Base-by-base conservation (phyloP, 768 basidiomycete species). In the Pulveroboletus sp. region DNA sequence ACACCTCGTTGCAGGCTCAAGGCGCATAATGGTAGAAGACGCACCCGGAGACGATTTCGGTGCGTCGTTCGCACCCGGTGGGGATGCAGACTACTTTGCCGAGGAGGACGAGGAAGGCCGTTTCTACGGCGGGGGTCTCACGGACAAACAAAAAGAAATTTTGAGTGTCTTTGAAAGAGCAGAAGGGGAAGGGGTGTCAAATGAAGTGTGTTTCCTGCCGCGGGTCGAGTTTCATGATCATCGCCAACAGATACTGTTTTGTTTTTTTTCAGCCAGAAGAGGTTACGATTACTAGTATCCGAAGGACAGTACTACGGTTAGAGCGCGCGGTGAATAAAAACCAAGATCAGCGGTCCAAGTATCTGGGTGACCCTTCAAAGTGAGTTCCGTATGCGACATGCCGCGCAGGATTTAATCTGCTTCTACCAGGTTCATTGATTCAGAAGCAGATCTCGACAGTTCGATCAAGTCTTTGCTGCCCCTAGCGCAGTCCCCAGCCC, bases 301-400 rank as follows among this genome's bases (percentile, higher is more conserved):
- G 90, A 49, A 79, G 85, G 61, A 73, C 86, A 48, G 73, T 98
- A 26, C 72, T 89, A 36, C 77, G 80, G 35, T 86, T 99, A 59
- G 94, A 98, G 69, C 81, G 92, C 37, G 83, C 90, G 1, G 85
- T 88, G 18, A 85, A 90, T 67, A 97, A 94, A 72, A 99, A 99
- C 67, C 89, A 94, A 61, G 93, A 94, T 65, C 86, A 95, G 63
- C 78, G 96, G 28, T 94, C 93, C n/a, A 96, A 96, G 68, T 90
- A 89, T 66, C 88, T 91, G 0, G 79, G 89, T 52, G 91, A 97
- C 58, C 94, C 94, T 3, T 79, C 92, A 39, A 96, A 88, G 94
- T 94, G 57, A 51, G 76, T 43, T 40, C 14, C 10, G 7, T 8
- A 6, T 43, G 39, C 17, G 15, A 1, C n/a, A 4, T 6, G 9